phyloP scores from a whole-genome alignment of 208 protist species.

The Trypanosoma rangeli region DNA sequence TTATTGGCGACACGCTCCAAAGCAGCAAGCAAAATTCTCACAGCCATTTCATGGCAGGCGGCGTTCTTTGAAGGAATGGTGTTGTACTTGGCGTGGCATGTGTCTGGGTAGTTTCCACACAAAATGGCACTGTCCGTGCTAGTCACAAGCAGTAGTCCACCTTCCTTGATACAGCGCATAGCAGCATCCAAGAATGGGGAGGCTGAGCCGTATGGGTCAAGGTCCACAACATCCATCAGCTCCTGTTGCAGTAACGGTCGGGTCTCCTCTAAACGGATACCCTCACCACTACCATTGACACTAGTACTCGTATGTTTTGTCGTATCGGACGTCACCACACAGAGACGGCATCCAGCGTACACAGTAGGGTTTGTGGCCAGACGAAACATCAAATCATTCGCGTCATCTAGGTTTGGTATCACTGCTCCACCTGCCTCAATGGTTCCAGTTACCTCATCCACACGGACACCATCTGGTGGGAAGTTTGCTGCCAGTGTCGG shows the following conservation, averaged over 20 bases:
- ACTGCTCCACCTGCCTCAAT: constrained; percentile 63
- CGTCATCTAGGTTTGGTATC: constrained; percentile 93
- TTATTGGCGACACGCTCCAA: constrained; percentile 93
- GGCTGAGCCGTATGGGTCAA: constrained; percentile 99
- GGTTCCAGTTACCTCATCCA: constrained; percentile 26
- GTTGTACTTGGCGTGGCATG: constrained; percentile 98
- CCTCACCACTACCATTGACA: background rate
- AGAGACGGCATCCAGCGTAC: constrained; percentile 51
- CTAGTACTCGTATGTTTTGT: background rate
- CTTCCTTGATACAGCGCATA: constrained; percentile 95
- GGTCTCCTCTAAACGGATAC: background rate
- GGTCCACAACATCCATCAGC: constrained; percentile 97
- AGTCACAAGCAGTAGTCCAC: constrained; percentile 97
- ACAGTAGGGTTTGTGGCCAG: constrained; percentile 62
- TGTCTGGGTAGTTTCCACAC: constrained; percentile 96
- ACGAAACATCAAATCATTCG: constrained; percentile 89
- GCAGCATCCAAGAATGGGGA: constrained; percentile 97
- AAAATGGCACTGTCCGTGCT: constrained; percentile 99
- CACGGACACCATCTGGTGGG: constrained; percentile 38
- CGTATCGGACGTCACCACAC: constrained; percentile 7
- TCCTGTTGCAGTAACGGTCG: constrained; percentile 83
- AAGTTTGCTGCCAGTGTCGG: constrained; percentile 84
- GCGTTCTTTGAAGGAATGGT: constrained; percentile 85
- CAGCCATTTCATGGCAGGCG: constrained; percentile 95
- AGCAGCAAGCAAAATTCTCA: constrained; percentile 95